A percentile compares a stretch with the other conserved stretches of the same genome.
Conservation (phyloP, 1,139 yeast species). For the Yamadazyma conglobata region DNA sequence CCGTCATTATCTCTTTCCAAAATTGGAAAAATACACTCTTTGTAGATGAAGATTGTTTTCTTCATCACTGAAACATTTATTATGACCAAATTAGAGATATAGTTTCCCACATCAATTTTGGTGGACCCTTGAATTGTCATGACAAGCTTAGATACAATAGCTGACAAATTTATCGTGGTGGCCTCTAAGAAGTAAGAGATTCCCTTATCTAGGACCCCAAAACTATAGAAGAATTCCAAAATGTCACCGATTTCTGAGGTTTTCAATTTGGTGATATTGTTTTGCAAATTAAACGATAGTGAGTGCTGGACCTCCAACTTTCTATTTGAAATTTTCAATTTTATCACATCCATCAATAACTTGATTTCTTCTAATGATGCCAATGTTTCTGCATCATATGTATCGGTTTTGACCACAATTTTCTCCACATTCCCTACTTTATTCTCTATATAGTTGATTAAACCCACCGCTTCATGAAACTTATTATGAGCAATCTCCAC, state of each 20-base stretch:
- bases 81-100: slow-evolving; percentile 41
- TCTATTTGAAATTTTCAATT: slow-evolving; percentile 36
- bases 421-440: slow-evolving; percentile 26
- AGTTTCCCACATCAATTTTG: slow-evolving; percentile 43
- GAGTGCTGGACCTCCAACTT: slow-evolving; percentile 38
- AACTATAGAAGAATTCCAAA: slow-evolving; percentile 34
- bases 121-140: slow-evolving; percentile 46
- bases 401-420: slow-evolving; percentile 10
- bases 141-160: slow-evolving; percentile 34
- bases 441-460: slow-evolving; percentile 42
- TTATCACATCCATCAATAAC: slow-evolving; percentile 40
- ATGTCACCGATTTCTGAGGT: slow-evolving; percentile 32
- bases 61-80: slow-evolving; percentile 39
- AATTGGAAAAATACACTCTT: slow-evolving; percentile 32
- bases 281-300: slow-evolving; percentile 36
- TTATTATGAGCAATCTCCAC: slow-evolving; percentile 61
- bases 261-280: slow-evolving; percentile 30
- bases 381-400: slow-evolving; percentile 13
- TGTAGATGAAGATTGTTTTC: slow-evolving; percentile 33
- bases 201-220: slow-evolving; percentile 39
- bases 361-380: slow-evolving; percentile 31
- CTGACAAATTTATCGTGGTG: slow-evolving; percentile 31
- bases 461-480: slow-evolving; percentile 52
- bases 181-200: slow-evolving; percentile 36
- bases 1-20: slow-evolving; percentile 26